Percentiles rank a stretch among this genome's conserved stretches.
Conservation (phyloP, 1,139 yeast genomes). For the Debaryomyces nepalensis region DNA sequence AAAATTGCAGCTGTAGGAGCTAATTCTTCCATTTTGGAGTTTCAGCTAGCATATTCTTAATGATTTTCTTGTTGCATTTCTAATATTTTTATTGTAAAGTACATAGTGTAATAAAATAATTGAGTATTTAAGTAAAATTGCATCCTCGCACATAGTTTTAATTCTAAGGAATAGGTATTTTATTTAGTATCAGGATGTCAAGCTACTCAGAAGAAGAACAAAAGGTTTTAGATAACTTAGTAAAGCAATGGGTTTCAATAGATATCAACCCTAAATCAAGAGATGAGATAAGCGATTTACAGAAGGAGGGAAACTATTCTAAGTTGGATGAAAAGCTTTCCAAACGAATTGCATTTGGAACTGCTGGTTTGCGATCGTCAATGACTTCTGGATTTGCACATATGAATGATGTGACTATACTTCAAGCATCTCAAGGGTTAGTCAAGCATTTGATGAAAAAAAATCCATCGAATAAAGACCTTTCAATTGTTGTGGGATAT, state of each 20-base stretch:
- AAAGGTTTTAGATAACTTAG: constrained; percentile 36
- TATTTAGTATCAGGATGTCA: not conserved
- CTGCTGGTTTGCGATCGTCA: constrained; percentile 85
- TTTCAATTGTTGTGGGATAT: constrained; percentile 78
- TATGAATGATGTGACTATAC: constrained; percentile 87
- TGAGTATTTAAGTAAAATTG: not conserved
- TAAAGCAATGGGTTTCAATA: constrained; percentile 52
- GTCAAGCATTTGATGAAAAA: constrained; percentile 56
- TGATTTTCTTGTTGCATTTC: not conserved
- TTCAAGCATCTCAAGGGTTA: constrained; percentile 93
- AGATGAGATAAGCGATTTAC: constrained; percentile 57
- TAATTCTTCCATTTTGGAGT: constrained; percentile 20
- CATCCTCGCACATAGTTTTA: not conserved
- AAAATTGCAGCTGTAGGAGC: constrained; percentile 18
- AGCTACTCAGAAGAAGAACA: constrained; percentile 14
- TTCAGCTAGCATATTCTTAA: constrained; percentile 14
- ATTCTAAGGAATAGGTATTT: no score
- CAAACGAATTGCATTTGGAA: constrained; percentile 81
- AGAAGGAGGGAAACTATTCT: constrained; percentile 38
- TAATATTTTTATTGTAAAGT: not conserved
- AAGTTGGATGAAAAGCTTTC: constrained; percentile 56
- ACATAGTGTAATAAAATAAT: constrained; percentile 1
- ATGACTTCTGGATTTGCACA: constrained; percentile 92
- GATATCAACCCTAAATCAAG: constrained; percentile 59
- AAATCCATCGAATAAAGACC: constrained; percentile 14